Conservation (phyloP, 1,139 yeast species). For the Pichia inconspicua region DNA sequence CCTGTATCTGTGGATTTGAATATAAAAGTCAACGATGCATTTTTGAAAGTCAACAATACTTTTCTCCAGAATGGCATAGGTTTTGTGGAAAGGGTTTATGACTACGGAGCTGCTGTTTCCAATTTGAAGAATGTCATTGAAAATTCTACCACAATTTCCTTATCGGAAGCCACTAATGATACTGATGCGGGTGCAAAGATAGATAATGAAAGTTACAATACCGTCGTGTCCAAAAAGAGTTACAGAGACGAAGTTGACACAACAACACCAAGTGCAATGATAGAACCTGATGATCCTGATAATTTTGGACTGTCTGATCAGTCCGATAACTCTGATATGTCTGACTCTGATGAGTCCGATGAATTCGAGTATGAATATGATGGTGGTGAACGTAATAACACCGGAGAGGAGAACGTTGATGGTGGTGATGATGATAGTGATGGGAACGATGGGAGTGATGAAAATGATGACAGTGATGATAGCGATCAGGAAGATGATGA, state of each 20-base stretch:
- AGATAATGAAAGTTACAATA: too few relatives aligned
- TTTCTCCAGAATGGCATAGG: neutral
- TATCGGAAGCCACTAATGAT: neutral
- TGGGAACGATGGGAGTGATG: constrained; percentile 9
- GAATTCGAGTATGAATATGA: constrained; percentile 21
- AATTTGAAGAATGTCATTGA: neutral
- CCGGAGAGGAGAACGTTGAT: neutral
- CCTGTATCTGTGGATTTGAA: constrained; percentile 64
- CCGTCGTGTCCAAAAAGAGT: too few relatives aligned
- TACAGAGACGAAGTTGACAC: too few relatives aligned
- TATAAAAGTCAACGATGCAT: constrained; percentile 43
- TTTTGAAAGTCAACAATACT: constrained; percentile 25
- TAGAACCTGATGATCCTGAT: too few relatives aligned
- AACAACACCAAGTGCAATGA: too few relatives aligned
- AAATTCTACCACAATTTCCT: too few relatives aligned
- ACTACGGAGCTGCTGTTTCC: neutral
- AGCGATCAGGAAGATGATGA: constrained; percentile 24
- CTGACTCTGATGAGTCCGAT: constrained; percentile 19
- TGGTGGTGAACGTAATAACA: too few relatives aligned
- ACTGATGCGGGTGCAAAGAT: neutral
- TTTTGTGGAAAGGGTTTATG: neutral
- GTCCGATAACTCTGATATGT: too few relatives aligned
- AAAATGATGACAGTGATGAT: constrained; percentile 9
- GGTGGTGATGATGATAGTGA: constrained; percentile 9
- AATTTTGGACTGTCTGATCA: too few relatives aligned